Evolutionary conservation across 805 yeast genomes (phyloP), one percentile per base, ranked within the genome.

Genomic region (Metschnikowia shivogae): DNA sequence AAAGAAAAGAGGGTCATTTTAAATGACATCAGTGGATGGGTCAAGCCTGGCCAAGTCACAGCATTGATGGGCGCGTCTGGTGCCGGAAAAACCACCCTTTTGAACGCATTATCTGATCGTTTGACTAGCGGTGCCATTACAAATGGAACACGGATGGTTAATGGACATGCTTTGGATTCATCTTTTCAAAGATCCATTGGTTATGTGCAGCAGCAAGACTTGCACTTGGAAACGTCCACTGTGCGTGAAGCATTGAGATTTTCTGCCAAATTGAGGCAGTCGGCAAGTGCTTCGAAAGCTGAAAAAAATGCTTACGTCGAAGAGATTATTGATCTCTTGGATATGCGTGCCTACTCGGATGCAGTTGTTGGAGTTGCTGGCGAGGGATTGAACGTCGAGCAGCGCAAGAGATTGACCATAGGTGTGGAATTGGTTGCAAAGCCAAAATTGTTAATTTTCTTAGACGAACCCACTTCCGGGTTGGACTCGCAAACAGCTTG

Each of bases 51-150:
- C 31, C 69, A 74, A 8, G 59, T 78, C 53, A 79, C 83, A n/a
- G 83, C 84, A 6, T 59, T 78, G 20, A 76, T 78, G 81, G 82
- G 83, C 50, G 81, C 76, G 31, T 76, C 82, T 4, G 82, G 82
- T 56, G 81, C 81, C 26, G 82, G 83, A 58, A 78, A 78, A 52
- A 78, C 82, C 5, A 77, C 82, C 9, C 60, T 78, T 34, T 64
- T 78, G 51, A 78, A 78, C 59, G 72, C 72, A 13, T 63, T 78
- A 42, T 74, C 81, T 36, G 76, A 75, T 52, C 66, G 83, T 59
- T 67, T 73, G 46, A 72, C 74, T 26, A 68, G 68, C 59, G 85
- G 84, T 60, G 74, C 73, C 14, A 70, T 80, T 41, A 71, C 81
- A 14, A 54, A 50, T 14, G 84, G 84, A 51, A 76, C 72, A 29